Evolutionary conservation across 371 early-diverging fungal species (phyloP).

Genomic region (Syncephalis fuscata): DNA sequence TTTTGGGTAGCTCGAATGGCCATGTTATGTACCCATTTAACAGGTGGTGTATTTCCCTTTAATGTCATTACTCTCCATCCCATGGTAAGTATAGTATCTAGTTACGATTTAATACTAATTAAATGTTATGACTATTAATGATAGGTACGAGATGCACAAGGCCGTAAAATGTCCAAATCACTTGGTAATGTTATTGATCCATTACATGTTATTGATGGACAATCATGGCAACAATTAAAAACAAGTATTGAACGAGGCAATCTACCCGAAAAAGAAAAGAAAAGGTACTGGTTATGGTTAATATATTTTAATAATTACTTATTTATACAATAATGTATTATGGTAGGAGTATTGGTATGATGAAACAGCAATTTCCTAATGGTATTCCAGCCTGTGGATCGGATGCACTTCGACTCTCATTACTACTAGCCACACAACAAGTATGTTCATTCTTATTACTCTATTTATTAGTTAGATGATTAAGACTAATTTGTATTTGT

Average conservation of each 20-base stretch:
- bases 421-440: constrained; percentile 77
- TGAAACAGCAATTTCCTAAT: constrained; percentile 76
- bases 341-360: constrained; percentile 32
- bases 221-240: constrained; percentile 45
- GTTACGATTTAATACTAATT: constrained; percentile 1
- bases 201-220: constrained; percentile 85
- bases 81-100: constrained; percentile 31
- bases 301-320: not conserved
- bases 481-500: not conserved
- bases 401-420: constrained; percentile 87
- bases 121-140: not conserved
- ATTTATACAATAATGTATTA: not conserved
- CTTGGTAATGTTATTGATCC: constrained; percentile 98
- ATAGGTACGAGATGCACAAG: constrained; percentile 86
- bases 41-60: constrained; percentile 69
- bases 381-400: constrained; percentile 96
- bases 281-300: constrained; percentile 17
- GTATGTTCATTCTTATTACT: constrained; percentile 5
- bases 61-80: constrained; percentile 61
- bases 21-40: constrained; percentile 88
- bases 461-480: too few relatives aligned
- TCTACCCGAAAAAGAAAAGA: constrained; percentile 67
- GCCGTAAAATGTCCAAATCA: constrained; percentile 97
- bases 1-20: constrained; percentile 99
- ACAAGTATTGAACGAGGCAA: constrained; percentile 54